Evolutionary conservation across 371 early-diverging fungal species (phyloP).

Genomic region (Mortierella polycephala): DNA sequence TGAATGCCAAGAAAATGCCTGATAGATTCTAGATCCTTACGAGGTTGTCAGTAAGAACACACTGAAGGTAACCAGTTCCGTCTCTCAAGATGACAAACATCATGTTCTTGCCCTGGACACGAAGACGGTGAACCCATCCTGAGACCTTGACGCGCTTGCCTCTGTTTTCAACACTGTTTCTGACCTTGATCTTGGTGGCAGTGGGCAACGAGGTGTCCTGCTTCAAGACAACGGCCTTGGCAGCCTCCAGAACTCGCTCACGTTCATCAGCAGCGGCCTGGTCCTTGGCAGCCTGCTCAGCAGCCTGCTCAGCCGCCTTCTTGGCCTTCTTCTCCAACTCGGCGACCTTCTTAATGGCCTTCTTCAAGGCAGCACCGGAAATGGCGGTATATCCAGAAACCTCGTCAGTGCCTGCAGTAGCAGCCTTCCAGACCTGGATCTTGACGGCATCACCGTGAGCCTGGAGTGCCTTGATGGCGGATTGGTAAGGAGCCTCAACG

Average conservation of each 20-base stretch:
- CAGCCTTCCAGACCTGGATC: conserved; percentile 76
- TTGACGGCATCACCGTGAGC: conserved; percentile 62
- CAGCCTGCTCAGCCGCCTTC: conserved; percentile 75
- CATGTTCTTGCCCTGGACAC: conserved; percentile 97
- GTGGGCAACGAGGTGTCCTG: conserved; percentile 83
- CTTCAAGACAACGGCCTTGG: conserved; percentile 81
- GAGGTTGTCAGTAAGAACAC: conserved; percentile 88
- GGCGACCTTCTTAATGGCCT: conserved; percentile 85
- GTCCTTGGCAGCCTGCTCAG: conserved; percentile 75
- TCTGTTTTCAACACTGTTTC: conserved; percentile 73
- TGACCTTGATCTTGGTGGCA: conserved; percentile 88
- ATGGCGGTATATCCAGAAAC: conserved; percentile 71
- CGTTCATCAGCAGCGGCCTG: conserved; percentile 78
- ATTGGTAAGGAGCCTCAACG: conserved; percentile 72
- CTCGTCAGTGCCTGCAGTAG: conserved; percentile 67
- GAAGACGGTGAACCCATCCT: conserved; percentile 97
- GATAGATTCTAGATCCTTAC: conserved; percentile 58
- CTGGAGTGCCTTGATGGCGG: conserved; percentile 75
- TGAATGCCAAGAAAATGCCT: not conserved
- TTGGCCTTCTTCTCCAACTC: conserved; percentile 77
- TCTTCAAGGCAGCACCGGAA: conserved; percentile 92
- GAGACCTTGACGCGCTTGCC: conserved; percentile 87
- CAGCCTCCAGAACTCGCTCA: conserved; percentile 83
- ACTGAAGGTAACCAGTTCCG: conserved; percentile 95
- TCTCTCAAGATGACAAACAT: conserved; percentile 95